Conservation (phyloP, 306 rosid genomes). For the Vicia villosa region DNA sequence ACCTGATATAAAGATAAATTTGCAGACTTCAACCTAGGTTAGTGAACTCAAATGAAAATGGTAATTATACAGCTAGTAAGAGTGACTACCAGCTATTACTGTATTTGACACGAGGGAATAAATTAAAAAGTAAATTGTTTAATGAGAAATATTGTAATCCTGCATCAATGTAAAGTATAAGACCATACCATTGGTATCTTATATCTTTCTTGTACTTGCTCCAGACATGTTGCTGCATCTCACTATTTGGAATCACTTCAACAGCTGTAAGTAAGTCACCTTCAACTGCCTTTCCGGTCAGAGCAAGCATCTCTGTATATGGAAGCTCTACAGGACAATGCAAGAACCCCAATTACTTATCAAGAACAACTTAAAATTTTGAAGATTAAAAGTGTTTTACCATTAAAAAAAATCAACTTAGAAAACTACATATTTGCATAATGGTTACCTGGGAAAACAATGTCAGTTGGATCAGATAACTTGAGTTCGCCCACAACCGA, state of each 20-base stretch:
- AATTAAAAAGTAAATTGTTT: neutral
- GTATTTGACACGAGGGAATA: neutral
- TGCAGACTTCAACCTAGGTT: neutral
- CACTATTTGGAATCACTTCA: constrained; percentile 89
- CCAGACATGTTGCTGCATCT: constrained; percentile 80
- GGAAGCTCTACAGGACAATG: constrained; percentile 70
- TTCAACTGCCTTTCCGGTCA: constrained; percentile 90
- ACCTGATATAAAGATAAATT: neutral
- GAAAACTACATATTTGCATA: constrained; percentile 11
- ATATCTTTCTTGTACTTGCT: constrained; percentile 82
- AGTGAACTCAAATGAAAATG: neutral
- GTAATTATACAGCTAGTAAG: neutral
- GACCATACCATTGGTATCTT: constrained; percentile 83
- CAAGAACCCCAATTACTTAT: constrained; percentile 37
- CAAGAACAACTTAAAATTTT: constrained; percentile 23
- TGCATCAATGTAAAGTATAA: constrained; percentile 26
- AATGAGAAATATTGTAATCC: constrained; percentile 22
- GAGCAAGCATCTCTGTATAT: constrained; percentile 84
- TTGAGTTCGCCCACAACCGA: constrained; percentile 78
- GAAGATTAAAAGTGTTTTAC: constrained; percentile 11
- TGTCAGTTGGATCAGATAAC: constrained; percentile 77
- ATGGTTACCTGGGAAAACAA: constrained; percentile 77
- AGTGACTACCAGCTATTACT: neutral
- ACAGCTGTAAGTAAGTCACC: constrained; percentile 87
- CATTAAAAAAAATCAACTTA: constrained; percentile 8